phyloP scores from a whole-genome alignment of 352 stramenopile species.

The Globisporangium abappressorium region DNA sequence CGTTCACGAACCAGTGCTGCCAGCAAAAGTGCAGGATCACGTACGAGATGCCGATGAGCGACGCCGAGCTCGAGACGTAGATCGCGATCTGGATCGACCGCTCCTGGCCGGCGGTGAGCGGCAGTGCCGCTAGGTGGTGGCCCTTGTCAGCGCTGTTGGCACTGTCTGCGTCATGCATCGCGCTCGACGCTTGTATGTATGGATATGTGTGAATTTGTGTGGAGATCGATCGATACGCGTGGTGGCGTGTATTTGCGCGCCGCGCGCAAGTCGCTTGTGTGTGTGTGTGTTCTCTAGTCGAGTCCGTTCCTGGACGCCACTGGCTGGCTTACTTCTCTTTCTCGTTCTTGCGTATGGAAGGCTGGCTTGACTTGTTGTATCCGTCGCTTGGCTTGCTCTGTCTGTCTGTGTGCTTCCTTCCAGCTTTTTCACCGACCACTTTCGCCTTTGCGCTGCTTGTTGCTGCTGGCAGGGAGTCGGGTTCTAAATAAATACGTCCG shows the following conservation, averaged over 20 bases:
- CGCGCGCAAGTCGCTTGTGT: constrained; percentile 6
- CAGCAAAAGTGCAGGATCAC: constrained; percentile 64
- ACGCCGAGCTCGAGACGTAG: constrained; percentile 49
- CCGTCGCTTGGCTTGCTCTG: not conserved
- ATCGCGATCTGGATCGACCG: constrained; percentile 37
- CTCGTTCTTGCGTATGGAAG: not conserved
- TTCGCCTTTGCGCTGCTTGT: not conserved
- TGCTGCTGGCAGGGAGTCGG: not conserved
- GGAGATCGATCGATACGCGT: not conserved
- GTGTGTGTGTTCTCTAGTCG: not conserved
- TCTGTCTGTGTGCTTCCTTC: not conserved
- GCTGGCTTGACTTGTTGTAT: not conserved
- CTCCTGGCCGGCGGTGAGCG: constrained; percentile 27
- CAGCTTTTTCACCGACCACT: not conserved
- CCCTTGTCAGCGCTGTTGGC: constrained; percentile 3
- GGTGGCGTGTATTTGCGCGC: not conserved
- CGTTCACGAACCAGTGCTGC: constrained; percentile 30
- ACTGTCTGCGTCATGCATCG: constrained; percentile 16
- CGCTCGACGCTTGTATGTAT: not conserved
- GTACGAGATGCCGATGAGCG: constrained; percentile 57
- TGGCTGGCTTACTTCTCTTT: not conserved
- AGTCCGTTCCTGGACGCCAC: not conserved
- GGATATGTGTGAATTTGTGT: not conserved
- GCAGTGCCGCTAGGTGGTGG: not conserved
- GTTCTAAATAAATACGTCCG: not conserved